Evolutionary conservation across 2,329 filamentous ascomycete species (phyloP), one percentile per base, ranked within the genome.

Genomic region (Penicillium sp.): DNA sequence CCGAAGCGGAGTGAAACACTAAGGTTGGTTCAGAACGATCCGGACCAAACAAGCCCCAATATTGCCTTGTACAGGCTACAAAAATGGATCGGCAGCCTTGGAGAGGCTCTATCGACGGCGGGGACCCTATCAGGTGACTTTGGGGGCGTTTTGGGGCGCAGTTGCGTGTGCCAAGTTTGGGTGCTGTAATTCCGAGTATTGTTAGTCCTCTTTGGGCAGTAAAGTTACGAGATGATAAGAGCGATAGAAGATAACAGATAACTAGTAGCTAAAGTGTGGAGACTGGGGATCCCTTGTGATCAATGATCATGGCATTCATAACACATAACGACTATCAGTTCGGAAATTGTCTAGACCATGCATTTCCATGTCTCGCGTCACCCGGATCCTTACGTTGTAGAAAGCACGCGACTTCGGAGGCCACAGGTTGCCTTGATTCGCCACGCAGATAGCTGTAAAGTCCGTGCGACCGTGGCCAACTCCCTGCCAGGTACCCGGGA

Each of bases 371-470:
- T 31, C 31, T 51, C 58, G 53, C 59, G 55, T 64, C 60, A 64
- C 35, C 50, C 55, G 61, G 54, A 51, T 53, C 50, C 9, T 19
- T 11, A 37, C 35, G 16, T 4, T 4, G 35, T 39, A 11, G 19
- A 31, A 59, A 61, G 63, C 64, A 66, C 64, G 63, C 64, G 64
- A 66, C 62, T 59, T 62, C 58, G 58, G 62, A 63, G 54, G 51
- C 46, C 9, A 9, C 23, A 62, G 55, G 57, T 33, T 62, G 60
- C 62, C 62, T 64, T 25, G 39, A 44, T 46, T 53, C 51, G 50
- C 55, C 50, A 53, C 29, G 39, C 50, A 50, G 29, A 31, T 39
- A 37, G 39, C 42, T 25, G 16, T 19, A 19, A 21, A 37, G 37
- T 26, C 47, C 47, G 33, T 48, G 42, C 27, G 48, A 59, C 48